A percentile compares a stretch with the other conserved stretches of the same genome.
Conservation (phyloP, 1,284 basidiomycete genomes). For the Cryptococcus hybrid region DNA sequence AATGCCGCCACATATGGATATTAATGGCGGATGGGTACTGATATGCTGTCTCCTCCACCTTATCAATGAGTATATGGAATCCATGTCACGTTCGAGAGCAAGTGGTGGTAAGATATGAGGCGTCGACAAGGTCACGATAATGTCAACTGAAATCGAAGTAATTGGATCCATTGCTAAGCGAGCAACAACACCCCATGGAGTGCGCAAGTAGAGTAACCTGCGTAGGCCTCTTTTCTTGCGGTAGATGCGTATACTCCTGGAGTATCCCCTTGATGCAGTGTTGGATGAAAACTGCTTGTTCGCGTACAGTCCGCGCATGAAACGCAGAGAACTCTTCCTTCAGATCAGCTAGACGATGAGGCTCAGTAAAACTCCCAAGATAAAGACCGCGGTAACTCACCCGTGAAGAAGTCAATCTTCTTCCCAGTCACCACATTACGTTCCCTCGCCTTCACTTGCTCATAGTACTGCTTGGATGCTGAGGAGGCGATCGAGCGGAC, state of each 20-base stretch:
- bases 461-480: conserved; percentile 72
- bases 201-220: conserved; percentile 79
- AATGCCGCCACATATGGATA: conserved; percentile 89
- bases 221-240: conserved; percentile 37
- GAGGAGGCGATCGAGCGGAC: conserved; percentile 93
- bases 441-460: conserved; percentile 45
- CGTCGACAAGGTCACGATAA: conserved; percentile 91
- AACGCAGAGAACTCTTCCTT: conserved; percentile 98
- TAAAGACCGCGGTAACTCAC: conserved; percentile 50
- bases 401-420: conserved; percentile 78
- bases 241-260: conserved; percentile 60
- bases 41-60: conserved; percentile 48
- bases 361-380: neutral
- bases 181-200: conserved; percentile 96
- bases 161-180: conserved; percentile 56
- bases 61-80: conserved; percentile 63
- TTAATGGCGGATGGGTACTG: conserved; percentile 57
- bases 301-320: conserved; percentile 81
- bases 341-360: conserved; percentile 69
- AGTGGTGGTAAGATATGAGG: conserved; percentile 88
- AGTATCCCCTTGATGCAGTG: conserved; percentile 74
- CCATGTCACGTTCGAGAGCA: conserved; percentile 71
- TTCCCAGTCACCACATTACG: conserved; percentile 31
- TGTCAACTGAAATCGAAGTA: conserved; percentile 56
- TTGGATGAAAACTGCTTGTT: conserved; percentile 76